phyloP scores from a whole-genome alignment of 441 rosid species.

The Populus hybrid region DNA sequence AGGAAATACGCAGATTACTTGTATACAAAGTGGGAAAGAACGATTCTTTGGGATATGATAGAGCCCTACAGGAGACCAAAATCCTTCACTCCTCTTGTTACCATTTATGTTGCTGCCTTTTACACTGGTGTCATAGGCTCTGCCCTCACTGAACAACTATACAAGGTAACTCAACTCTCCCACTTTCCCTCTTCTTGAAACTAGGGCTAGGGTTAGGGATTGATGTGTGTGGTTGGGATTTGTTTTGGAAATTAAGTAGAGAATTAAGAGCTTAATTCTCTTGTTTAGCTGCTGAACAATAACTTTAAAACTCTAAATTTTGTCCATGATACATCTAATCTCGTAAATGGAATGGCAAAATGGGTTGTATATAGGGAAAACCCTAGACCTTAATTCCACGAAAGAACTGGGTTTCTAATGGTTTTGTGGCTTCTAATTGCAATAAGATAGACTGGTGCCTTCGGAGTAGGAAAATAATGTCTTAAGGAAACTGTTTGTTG shows the following conservation, averaged over 20 bases:
- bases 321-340: background rate
- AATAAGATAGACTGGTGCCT: background rate
- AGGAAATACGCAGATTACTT: conserved; percentile 76
- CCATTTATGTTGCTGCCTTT: conserved; percentile 70
- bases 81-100: conserved; percentile 67
- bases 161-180: conserved; percentile 43
- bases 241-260: background rate
- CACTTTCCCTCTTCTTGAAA: background rate
- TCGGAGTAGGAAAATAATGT: background rate
- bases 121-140: conserved; percentile 87
- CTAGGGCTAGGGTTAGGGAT: background rate
- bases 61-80: conserved; percentile 79
- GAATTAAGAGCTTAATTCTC: background rate
- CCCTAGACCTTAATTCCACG: background rate
- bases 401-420: background rate
- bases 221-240: background rate
- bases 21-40: conserved; percentile 70
- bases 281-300: background rate
- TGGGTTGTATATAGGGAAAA: background rate
- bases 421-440: background rate
- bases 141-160: conserved; percentile 81
- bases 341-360: background rate
- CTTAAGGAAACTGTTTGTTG: background rate
- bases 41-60: conserved; percentile 78
- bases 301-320: background rate